These are phyloP conservation scores for Mercurialis annua DNA, from an alignment of 345 rosid species.

Conservation along the genomic window DNA sequence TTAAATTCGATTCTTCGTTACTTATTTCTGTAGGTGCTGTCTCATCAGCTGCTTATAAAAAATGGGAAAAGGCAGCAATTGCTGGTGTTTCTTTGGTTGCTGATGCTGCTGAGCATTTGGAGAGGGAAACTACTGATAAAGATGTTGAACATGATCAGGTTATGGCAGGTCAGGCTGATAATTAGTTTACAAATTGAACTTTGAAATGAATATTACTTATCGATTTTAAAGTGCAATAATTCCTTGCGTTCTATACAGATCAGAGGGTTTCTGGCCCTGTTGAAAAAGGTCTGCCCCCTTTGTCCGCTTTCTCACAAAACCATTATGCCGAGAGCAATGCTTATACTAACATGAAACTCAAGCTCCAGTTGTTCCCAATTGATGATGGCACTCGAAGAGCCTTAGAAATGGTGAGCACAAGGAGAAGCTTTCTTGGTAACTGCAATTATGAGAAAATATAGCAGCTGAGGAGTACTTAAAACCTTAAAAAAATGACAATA, in stretches of 20 bases:
- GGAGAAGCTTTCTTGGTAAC: constrained; percentile 17
- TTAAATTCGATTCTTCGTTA: constrained; percentile 3
- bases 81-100: constrained; percentile 99
- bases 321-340: constrained; percentile 45
- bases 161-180: constrained; percentile 30
- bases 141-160: constrained; percentile 51
- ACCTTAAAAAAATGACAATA: constrained; percentile 13
- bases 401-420: constrained; percentile 74
- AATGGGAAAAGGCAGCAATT: constrained; percentile 98
- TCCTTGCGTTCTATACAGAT: constrained; percentile 37
- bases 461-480: constrained; percentile 11
- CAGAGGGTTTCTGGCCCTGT: constrained; percentile 33
- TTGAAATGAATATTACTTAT: constrained; percentile 8
- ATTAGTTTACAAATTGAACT: constrained; percentile 19
- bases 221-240: constrained; percentile 10
- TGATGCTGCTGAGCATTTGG: constrained; percentile 98
- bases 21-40: constrained; percentile 35
- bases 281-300: constrained; percentile 41
- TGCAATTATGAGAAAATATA: constrained; percentile 17
- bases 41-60: constrained; percentile 69
- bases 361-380: constrained; percentile 94
- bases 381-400: constrained; percentile 84
- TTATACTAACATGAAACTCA: constrained; percentile 59
- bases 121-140: constrained; percentile 54
- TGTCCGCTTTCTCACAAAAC: constrained; percentile 45